Percentiles rank a stretch among this genome's conserved stretches.
Evolutionary conservation across 371 early-diverging fungal species (phyloP).

Genomic region (Mucor circinelloides): DNA sequence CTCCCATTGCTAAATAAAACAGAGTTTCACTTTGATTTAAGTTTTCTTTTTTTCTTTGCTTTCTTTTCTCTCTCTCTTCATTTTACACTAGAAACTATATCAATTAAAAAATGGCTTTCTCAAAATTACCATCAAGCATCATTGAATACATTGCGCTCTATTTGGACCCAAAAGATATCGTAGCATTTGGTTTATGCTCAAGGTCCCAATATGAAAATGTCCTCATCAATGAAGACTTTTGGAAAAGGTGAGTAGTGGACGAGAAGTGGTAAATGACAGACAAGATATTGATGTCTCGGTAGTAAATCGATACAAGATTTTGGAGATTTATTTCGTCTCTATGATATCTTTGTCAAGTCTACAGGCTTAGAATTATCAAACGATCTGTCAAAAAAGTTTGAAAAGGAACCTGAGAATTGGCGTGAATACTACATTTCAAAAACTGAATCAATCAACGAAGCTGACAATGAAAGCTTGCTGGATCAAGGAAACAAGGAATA

Average conservation of each 20-base stretch:
- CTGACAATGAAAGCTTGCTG: slow-evolving; percentile 35
- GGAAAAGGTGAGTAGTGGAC: slow-evolving; percentile 28
- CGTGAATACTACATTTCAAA: slow-evolving; percentile 42
- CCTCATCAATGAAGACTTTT: slow-evolving; percentile 15
- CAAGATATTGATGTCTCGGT: not conserved
- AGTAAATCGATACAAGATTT: slow-evolving; percentile 58
- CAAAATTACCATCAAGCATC: not conserved
- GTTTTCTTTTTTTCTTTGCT: not conserved
- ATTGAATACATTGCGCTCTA: slow-evolving; percentile 6
- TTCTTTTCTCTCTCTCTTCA: not conserved
- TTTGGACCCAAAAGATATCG: not conserved
- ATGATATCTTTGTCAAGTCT: slow-evolving; percentile 43
- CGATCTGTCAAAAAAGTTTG: slow-evolving; percentile 41
- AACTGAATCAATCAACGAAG: slow-evolving; percentile 29
- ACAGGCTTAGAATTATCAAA: slow-evolving; percentile 51
- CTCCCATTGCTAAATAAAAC: not conserved
- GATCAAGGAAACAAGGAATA: slow-evolving; percentile 52
- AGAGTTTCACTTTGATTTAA: not conserved
- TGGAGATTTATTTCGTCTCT: slow-evolving; percentile 58
- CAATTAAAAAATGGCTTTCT: not conserved
- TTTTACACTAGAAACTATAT: not conserved
- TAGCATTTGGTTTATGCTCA: slow-evolving; percentile 6
- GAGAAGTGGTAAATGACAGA: not conserved
- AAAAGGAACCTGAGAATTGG: slow-evolving; percentile 51
- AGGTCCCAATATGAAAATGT: not conserved